A percentile compares a stretch with the other conserved stretches of the same genome.
phyloP scores from a whole-genome alignment of 306 rosid genomes.

The Quercus alba region DNA sequence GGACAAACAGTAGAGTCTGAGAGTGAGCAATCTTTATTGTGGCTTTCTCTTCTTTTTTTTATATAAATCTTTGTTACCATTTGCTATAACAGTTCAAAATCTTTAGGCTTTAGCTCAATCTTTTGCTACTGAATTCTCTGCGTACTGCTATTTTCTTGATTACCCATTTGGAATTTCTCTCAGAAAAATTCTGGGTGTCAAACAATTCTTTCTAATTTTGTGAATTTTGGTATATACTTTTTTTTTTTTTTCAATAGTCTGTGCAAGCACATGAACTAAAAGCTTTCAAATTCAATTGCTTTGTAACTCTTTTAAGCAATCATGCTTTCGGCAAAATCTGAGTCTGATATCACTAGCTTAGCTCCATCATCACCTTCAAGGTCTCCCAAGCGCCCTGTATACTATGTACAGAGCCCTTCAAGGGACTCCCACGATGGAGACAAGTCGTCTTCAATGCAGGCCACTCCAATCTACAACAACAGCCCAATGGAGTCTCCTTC shows the following conservation, averaged over 20 bases:
- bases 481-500: constrained; percentile 98
- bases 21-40: not conserved
- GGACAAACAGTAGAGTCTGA: not conserved
- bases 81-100: not conserved
- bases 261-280: not conserved
- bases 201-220: not conserved
- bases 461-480: constrained; percentile 82
- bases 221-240: not conserved
- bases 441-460: constrained; percentile 84
- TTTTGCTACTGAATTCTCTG: constrained; percentile 6
- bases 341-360: constrained; percentile 85
- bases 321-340: constrained; percentile 74
- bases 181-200: not conserved
- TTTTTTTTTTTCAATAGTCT: not conserved
- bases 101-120: not conserved
- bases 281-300: not conserved
- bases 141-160: not conserved
- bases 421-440: constrained; percentile 94
- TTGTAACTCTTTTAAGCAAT: not conserved
- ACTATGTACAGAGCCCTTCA: constrained; percentile 93
- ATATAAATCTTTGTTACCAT: not conserved
- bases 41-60: not conserved
- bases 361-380: constrained; percentile 94
- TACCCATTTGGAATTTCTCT: not conserved
- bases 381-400: constrained; percentile 74